phyloP scores from a whole-genome alignment of 2,329 filamentous ascomycete genomes.

The Colletotrichum sp. region DNA sequence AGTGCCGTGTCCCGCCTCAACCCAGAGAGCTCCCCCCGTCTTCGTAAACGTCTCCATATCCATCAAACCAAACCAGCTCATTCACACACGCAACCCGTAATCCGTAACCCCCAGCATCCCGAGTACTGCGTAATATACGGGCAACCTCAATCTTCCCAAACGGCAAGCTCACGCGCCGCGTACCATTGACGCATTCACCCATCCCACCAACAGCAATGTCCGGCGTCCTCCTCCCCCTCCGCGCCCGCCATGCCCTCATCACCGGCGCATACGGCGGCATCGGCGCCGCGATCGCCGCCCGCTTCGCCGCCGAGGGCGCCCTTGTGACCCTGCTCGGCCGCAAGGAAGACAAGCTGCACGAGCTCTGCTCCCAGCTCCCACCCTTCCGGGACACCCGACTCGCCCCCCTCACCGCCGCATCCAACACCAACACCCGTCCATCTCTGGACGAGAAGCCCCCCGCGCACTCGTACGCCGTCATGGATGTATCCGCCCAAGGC shows the following conservation, averaged over 20 bases:
- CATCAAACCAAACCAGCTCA: not conserved
- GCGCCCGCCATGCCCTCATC: slow-evolving; percentile 61
- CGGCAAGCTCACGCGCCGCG: not conserved
- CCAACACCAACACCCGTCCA: not conserved
- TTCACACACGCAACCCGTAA: not conserved
- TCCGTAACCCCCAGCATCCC: not conserved
- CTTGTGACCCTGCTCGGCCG: slow-evolving; percentile 67
- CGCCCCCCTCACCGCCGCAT: slow-evolving; percentile 24
- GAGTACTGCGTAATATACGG: not conserved
- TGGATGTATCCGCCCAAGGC: slow-evolving; percentile 18
- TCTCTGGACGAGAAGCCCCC: not conserved
- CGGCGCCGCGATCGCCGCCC: slow-evolving; percentile 68
- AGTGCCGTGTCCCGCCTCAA: not conserved
- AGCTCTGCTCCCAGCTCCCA: slow-evolving; percentile 38
- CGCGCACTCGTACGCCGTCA: slow-evolving; percentile 18
- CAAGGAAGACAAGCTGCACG: slow-evolving; percentile 49
- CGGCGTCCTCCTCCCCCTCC: slow-evolving; percentile 25
- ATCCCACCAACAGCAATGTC: not conserved
- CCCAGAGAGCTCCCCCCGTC: not conserved
- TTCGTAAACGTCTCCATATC: not conserved
- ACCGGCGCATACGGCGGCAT: slow-evolving; percentile 77
- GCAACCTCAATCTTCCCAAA: not conserved
- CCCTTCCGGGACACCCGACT: slow-evolving; percentile 12
- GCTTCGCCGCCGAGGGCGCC: slow-evolving; percentile 69
- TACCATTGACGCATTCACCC: not conserved